A percentile compares a stretch with the other conserved stretches of the same genome.
Evolutionary conservation across 805 yeast genomes (phyloP).

Genomic region (Yamadazyma laniorum): DNA sequence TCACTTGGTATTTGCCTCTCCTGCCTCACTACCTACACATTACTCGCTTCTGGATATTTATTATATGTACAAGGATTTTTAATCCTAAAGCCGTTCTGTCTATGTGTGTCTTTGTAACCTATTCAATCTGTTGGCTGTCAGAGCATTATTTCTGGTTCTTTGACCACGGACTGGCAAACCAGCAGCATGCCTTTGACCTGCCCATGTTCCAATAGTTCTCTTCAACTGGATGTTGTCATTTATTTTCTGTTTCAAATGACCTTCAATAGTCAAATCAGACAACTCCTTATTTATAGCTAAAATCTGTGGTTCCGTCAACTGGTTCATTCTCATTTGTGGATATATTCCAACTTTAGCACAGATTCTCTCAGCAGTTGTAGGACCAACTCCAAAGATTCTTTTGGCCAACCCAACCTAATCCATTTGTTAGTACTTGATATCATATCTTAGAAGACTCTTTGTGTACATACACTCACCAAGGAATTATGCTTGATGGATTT

Average conservation of each 20-base stretch:
- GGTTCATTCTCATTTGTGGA: conserved; percentile 93
- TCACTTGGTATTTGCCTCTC: no score
- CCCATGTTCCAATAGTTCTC: conserved; percentile 78
- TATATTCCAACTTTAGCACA: conserved; percentile 89
- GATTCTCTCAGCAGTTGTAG: conserved; percentile 62
- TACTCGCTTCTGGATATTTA: no score
- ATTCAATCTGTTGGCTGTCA: conserved; percentile 85
- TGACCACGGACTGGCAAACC: conserved; percentile 76
- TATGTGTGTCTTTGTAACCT: conserved; percentile 55
- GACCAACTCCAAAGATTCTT: conserved; percentile 87
- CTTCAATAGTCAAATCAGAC: conserved; percentile 78
- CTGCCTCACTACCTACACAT: no score
- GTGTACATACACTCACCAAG: conserved; percentile 34
- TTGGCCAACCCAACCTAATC: conserved; percentile 62
- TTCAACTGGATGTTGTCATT: conserved; percentile 77
- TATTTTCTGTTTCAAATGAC: conserved; percentile 69
- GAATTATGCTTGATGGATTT: conserved; percentile 43
- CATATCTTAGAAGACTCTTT: neutral
- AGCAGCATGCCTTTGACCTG: conserved; percentile 85
- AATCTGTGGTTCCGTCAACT: conserved; percentile 82
- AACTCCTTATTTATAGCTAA: conserved; percentile 86
- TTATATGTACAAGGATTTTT: conserved; percentile 10
- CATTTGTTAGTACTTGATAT: conserved; percentile 15
- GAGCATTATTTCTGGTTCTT: conserved; percentile 85
- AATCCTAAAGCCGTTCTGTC: neutral